Conservation (phyloP, 371 early-diverging fungal species). For the Apophysomyces elegans region DNA sequence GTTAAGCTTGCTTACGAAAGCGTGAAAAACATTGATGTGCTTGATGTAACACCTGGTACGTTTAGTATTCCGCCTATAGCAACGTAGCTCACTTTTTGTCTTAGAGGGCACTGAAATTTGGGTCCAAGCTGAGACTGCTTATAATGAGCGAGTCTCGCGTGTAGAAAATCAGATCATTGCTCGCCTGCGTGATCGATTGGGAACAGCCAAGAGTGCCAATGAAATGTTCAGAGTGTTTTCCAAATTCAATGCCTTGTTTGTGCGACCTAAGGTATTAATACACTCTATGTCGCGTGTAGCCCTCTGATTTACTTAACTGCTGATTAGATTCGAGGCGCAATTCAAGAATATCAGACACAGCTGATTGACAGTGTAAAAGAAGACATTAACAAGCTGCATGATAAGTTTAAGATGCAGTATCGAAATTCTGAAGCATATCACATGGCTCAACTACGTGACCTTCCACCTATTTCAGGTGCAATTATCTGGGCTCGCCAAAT, state of each 20-base stretch:
- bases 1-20: constrained; percentile 92
- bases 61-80: not conserved
- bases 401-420: constrained; percentile 95
- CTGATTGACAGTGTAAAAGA: constrained; percentile 97
- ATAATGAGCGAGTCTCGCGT: constrained; percentile 94
- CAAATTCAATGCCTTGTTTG: constrained; percentile 98
- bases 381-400: constrained; percentile 93
- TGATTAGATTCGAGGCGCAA: constrained; percentile 92
- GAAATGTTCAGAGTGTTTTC: constrained; percentile 99
- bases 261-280: constrained; percentile 84
- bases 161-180: constrained; percentile 98
- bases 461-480: constrained; percentile 93
- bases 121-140: constrained; percentile 89
- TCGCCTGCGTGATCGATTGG: constrained; percentile 91
- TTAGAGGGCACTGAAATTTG: constrained; percentile 94
- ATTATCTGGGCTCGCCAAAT: constrained; percentile 99
- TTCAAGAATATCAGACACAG: constrained; percentile 98
- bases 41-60: constrained; percentile 85
- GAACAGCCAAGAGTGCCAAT: constrained; percentile 93
- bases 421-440: constrained; percentile 86
- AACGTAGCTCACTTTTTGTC: constrained; percentile 4
- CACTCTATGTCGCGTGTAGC: not conserved
- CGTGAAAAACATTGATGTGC: constrained; percentile 92
- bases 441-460: constrained; percentile 91
- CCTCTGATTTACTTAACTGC: constrained; percentile 9